Evolutionary conservation across 768 basidiomycete genomes (phyloP), one percentile per base, ranked within the genome.

Genomic region (Inosperma sp.): DNA sequence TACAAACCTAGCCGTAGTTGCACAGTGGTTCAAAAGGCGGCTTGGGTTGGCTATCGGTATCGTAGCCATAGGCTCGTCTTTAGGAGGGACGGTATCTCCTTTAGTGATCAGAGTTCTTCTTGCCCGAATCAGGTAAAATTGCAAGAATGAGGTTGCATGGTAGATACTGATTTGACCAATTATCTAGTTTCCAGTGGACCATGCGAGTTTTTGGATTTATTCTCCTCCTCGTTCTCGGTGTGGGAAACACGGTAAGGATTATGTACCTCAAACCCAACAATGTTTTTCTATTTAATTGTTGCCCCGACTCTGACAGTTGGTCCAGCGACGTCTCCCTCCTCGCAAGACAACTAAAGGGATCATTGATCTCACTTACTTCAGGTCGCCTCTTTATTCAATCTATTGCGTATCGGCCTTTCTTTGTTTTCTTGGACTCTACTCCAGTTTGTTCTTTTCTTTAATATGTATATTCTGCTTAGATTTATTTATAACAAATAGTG

Each of bases 201-300:
- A 76, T 85, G 74, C 75, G 84, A 9, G 76, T 82, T 39, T 66
- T 86, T 36, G 83, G 74, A 3, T 81, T 85, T 56, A 76, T 84
- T 16, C 54, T 84, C 4, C 48, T 82, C 5, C 53, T 70, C 19
- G 61, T 73, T 8, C 68, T 86, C 8, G 75, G 75, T 3, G 54
- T 78, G 23, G 70, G 77, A 5, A 84, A 80, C 61, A 52, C 83
- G 14, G 57, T 64, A 16, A 46, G 72, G 17, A 59, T 69, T 53
- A 41, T 13, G 13, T 17, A 21, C 3, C 13, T 17, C 21, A 14
- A 12, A 7, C 19, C 6, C n/a, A 4, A 22, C 13, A 41, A 4
- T 5, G 25, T 22, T 4, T 19, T 12, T 3, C 4, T 41, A n/a
- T 5, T 41, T 13, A 41, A 21, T n/a, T 16, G 8, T n/a, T n/a